Percentiles rank a stretch among this genome's conserved stretches.
Evolutionary conservation across 2,329 filamentous ascomycete genomes (phyloP).

Genomic region (Colletotrichum cordylinicola): DNA sequence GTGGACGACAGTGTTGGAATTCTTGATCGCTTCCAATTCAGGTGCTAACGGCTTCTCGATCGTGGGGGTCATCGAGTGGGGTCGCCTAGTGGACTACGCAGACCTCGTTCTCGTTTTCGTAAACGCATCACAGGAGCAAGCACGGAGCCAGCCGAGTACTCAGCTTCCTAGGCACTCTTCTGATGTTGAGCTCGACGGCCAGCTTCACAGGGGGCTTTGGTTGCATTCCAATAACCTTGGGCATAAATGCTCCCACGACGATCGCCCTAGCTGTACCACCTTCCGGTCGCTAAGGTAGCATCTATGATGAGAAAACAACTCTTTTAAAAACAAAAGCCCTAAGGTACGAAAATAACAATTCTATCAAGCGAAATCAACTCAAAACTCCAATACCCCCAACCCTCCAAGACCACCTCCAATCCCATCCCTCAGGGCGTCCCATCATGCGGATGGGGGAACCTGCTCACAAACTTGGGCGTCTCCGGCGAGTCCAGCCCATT

Average conservation of each 20-base stretch:
- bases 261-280: too few relatives aligned
- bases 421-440: neutral
- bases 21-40: neutral
- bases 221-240: neutral
- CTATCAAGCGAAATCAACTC: neutral
- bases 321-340: rapidly evolving
- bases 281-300: too few relatives aligned
- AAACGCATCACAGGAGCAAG: neutral
- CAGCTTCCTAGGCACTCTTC: neutral
- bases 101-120: neutral
- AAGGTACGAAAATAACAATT: neutral
- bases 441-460: neutral
- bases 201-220: neutral
- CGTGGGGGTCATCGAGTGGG: neutral
- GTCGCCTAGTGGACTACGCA: neutral
- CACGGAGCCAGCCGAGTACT: neutral
- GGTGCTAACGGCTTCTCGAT: neutral
- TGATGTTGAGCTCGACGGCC: neutral
- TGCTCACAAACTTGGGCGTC: neutral
- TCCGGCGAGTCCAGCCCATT: neutral
- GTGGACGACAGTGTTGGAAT: neutral
- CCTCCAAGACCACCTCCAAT: neutral
- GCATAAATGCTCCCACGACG: neutral
- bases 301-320: rapidly evolving
- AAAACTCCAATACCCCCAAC: rapidly evolving